Percentiles rank a stretch among this genome's conserved stretches.
These are phyloP conservation scores for Solanum boliviense DNA, from an alignment of 257 asterid species.

Conservation along the genomic window DNA sequence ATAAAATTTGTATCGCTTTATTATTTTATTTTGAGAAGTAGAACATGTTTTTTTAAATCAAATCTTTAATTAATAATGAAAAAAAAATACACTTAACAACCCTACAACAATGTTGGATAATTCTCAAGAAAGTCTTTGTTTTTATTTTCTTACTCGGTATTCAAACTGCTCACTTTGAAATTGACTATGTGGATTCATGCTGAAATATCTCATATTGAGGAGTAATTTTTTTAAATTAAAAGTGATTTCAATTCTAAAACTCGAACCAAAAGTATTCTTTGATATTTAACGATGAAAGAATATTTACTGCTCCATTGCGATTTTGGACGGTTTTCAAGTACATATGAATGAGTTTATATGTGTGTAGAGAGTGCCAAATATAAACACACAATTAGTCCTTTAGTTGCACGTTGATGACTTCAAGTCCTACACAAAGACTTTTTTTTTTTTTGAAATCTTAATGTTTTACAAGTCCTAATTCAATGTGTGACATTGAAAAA, in stretches of 20 bases:
- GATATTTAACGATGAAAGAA: background rate
- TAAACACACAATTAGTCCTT: background rate
- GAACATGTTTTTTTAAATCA: accelerated
- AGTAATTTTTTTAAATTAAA: background rate
- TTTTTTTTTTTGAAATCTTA: background rate
- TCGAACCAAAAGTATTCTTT: background rate
- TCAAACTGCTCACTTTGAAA: background rate
- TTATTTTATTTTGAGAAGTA: background rate
- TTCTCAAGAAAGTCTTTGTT: background rate
- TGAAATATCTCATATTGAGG: background rate
- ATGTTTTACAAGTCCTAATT: background rate
- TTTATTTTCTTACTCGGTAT: background rate
- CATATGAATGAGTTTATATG: background rate
- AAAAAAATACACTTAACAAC: background rate
- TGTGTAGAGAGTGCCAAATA: background rate
- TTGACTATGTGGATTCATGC: background rate
- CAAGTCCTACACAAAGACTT: background rate
- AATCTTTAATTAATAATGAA: background rate
- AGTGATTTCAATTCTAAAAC: background rate
- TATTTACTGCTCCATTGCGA: accelerated
- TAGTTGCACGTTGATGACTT: background rate
- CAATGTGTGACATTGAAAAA: background rate
- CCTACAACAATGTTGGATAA: too few species aligned
- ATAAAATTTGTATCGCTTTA: too few species aligned
- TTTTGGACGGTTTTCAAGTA: background rate